phyloP scores from a whole-genome alignment of 2,329 filamentous ascomycete species.

The Cladosporium sphaerospermum region DNA sequence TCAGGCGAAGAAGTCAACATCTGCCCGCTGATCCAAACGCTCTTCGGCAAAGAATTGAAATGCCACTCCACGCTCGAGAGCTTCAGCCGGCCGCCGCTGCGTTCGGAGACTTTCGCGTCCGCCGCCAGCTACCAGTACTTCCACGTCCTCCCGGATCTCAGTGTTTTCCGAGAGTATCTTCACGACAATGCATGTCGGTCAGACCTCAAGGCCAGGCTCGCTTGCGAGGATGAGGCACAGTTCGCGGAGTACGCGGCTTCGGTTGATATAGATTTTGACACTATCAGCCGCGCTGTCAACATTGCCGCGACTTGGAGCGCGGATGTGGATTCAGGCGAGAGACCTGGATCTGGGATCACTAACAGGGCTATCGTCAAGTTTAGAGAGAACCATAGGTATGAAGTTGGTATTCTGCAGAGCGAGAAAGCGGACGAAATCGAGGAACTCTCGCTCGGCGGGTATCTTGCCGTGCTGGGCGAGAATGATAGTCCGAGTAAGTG shows the following conservation, averaged over 20 bases:
- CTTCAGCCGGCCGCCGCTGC: slow-evolving; percentile 39
- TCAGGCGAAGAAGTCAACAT: slow-evolving; percentile 38
- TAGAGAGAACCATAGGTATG: slow-evolving; percentile 47
- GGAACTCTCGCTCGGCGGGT: slow-evolving; percentile 71
- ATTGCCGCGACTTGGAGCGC: slow-evolving; percentile 58
- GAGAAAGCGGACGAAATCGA: slow-evolving; percentile 59
- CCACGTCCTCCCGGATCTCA: slow-evolving; percentile 54
- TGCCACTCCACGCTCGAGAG: slow-evolving; percentile 44
- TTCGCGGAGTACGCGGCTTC: slow-evolving; percentile 3
- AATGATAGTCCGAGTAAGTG: slow-evolving; percentile 57
- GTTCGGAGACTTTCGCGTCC: slow-evolving; percentile 55
- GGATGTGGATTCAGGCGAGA: slow-evolving; percentile 11
- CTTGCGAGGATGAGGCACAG: slow-evolving; percentile 8
- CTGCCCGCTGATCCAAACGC: slow-evolving; percentile 52
- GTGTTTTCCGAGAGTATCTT: slow-evolving; percentile 36
- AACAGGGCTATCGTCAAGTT: slow-evolving; percentile 1
- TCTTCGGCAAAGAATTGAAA: slow-evolving; percentile 51
- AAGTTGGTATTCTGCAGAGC: slow-evolving; percentile 69
- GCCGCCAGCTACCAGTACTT: slow-evolving; percentile 66
- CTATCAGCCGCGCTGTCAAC: slow-evolving; percentile 58
- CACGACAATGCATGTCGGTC: slow-evolving; percentile 26
- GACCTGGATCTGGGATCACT: slow-evolving; percentile 13
- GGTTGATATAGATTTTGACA: slow-evolving; percentile 73
- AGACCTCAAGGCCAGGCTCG: slow-evolving; percentile 4
- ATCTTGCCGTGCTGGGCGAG: slow-evolving; percentile 71